Conservation (phyloP, 805 yeast genomes). For the Metschnikowia orientalis region DNA sequence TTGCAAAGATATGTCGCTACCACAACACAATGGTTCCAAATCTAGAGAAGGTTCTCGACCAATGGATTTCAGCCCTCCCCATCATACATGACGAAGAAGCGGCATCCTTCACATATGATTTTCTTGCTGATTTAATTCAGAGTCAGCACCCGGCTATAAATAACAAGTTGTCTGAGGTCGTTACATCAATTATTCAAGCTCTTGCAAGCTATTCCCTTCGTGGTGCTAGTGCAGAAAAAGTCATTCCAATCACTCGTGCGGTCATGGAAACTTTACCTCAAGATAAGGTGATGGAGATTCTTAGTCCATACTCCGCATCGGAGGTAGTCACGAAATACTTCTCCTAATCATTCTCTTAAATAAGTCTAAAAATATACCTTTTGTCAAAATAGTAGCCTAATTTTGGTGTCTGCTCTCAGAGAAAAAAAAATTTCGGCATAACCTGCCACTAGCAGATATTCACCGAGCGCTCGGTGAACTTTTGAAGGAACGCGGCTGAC, state of each 20-base stretch:
- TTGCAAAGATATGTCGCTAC: constrained; percentile 75
- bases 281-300: constrained; percentile 58
- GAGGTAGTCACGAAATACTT: constrained; percentile 61
- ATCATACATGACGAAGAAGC: constrained; percentile 81
- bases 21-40: constrained; percentile 58
- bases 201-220: constrained; percentile 59
- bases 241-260: constrained; percentile 58
- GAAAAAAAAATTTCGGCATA: no score
- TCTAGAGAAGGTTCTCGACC: constrained; percentile 56
- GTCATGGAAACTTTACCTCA: constrained; percentile 64
- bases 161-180: constrained; percentile 53
- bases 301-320: constrained; percentile 60
- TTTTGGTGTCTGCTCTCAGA: no score
- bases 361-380: no score
- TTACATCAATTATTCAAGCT: constrained; percentile 72
- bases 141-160: constrained; percentile 55
- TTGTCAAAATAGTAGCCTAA: no score
- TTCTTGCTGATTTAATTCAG: constrained; percentile 67
- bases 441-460: no score
- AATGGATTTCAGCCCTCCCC: constrained; percentile 83
- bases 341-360: constrained; percentile 16
- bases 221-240: constrained; percentile 68
- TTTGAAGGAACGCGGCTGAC: no score
- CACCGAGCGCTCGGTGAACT: no score
- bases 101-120: constrained; percentile 77